Percentiles rank a stretch among this genome's conserved stretches.
Evolutionary conservation across 352 stramenopile genomes (phyloP).

Genomic region (Globisporangium paddicum): DNA sequence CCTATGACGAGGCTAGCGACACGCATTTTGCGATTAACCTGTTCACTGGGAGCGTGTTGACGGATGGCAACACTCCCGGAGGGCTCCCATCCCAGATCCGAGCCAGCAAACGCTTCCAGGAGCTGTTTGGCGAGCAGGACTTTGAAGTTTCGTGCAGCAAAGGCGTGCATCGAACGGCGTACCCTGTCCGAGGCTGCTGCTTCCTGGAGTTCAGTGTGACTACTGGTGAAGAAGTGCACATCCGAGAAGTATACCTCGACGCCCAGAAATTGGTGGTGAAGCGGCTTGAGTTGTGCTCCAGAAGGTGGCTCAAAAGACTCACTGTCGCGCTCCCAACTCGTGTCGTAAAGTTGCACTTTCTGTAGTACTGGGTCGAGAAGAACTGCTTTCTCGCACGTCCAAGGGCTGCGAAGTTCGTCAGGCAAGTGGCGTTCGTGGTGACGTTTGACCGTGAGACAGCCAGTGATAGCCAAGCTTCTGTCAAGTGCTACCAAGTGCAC

Average conservation of each 20-base stretch:
- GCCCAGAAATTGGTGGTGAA: background rate
- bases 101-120: constrained; percentile 20
- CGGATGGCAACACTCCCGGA: constrained; percentile 28
- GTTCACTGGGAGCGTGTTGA: constrained; percentile 36
- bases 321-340: constrained; percentile 16
- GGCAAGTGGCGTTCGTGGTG: background rate
- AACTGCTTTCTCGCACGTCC: constrained; percentile 34
- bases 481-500: constrained; percentile 31
- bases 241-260: constrained; percentile 24
- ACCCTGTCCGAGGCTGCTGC: constrained; percentile 15
- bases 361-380: constrained; percentile 44
- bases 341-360: constrained; percentile 29
- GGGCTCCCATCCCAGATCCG: constrained; percentile 32
- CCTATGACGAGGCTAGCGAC: constrained; percentile 8
- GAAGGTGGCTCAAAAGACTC: constrained; percentile 23
- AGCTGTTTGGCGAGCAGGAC: constrained; percentile 35
- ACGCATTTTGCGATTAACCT: constrained; percentile 41
- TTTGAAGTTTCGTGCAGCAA: constrained; percentile 37
- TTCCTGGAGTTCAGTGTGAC: constrained; percentile 34
- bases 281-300: constrained; percentile 27
- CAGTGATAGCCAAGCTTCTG: background rate
- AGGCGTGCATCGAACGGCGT: constrained; percentile 24
- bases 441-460: background rate
- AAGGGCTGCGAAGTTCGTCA: constrained; percentile 9
- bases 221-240: constrained; percentile 16